phyloP scores from a whole-genome alignment of 352 stramenopile species.

The Globisporangium viniferum region DNA sequence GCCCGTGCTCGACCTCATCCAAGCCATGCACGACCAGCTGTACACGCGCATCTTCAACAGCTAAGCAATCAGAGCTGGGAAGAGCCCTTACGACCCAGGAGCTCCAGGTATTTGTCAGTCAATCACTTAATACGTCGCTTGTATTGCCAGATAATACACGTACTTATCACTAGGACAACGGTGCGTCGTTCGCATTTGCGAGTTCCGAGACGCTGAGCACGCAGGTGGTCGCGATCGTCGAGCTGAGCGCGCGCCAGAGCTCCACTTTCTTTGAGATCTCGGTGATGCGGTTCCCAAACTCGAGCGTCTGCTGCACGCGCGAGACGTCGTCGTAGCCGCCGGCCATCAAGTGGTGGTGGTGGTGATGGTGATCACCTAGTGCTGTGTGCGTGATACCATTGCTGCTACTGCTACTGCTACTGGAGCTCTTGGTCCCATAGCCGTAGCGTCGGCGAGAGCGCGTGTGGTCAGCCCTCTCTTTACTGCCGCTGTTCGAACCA shows the following conservation, averaged over 20 bases:
- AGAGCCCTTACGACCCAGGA: background rate
- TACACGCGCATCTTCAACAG: slow-evolving; percentile 90
- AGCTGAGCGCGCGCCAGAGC: slow-evolving; percentile 30
- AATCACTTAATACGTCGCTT: background rate
- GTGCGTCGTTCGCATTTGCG: background rate
- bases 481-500: background rate
- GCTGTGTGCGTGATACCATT: background rate
- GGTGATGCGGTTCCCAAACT: slow-evolving; percentile 24
- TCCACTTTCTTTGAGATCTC: slow-evolving; percentile 43
- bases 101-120: background rate
- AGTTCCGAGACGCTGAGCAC: slow-evolving; percentile 26
- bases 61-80: slow-evolving; percentile 13
- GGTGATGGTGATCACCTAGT: background rate
- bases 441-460: slow-evolving; percentile 4
- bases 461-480: background rate
- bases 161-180: background rate
- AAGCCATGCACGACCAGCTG: slow-evolving; percentile 83
- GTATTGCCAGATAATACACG: background rate
- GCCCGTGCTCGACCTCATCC: slow-evolving; percentile 75
- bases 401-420: background rate
- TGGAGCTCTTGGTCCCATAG: background rate
- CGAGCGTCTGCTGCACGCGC: slow-evolving; percentile 27
- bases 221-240: slow-evolving; percentile 25
- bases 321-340: slow-evolving; percentile 10
- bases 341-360: background rate